Percentiles rank a stretch among this genome's conserved stretches.
These are phyloP conservation scores for Penicillium vulpinum DNA, from an alignment of 2,329 filamentous ascomycete species.

Conservation along the genomic window DNA sequence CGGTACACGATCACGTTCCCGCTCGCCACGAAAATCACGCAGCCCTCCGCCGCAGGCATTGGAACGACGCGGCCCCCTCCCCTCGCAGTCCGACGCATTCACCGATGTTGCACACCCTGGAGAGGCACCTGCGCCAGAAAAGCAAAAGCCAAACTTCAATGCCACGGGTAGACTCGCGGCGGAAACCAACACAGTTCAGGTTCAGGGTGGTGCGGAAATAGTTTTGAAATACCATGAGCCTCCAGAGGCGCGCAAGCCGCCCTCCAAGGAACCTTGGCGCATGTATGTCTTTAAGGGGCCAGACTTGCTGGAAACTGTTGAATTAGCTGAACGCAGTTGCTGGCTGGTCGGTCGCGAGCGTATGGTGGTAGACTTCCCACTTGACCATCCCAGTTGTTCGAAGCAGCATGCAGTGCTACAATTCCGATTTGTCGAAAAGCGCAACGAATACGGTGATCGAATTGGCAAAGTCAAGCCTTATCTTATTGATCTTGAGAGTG, in stretches of 20 bases:
- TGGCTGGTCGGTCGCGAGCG: slow-evolving; percentile 86
- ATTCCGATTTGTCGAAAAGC: slow-evolving; percentile 80
- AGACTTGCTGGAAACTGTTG: slow-evolving; percentile 78
- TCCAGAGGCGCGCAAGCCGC: slow-evolving; percentile 83
- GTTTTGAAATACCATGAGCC: slow-evolving; percentile 96
- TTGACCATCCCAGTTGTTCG: slow-evolving; percentile 89
- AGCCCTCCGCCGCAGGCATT: slow-evolving; percentile 28
- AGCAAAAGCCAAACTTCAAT: slow-evolving; percentile 85
- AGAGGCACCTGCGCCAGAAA: slow-evolving; percentile 34
- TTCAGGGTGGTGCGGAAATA: slow-evolving; percentile 59
- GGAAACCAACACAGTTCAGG: slow-evolving; percentile 76
- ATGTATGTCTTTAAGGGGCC: slow-evolving; percentile 88
- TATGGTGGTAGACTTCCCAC: slow-evolving; percentile 75
- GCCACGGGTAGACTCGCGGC: slow-evolving; percentile 80
- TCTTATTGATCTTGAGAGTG: slow-evolving; percentile 88
- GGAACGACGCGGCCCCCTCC: slow-evolving; percentile 45
- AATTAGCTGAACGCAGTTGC: slow-evolving; percentile 74
- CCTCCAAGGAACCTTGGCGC: slow-evolving; percentile 76
- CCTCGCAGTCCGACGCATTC: slow-evolving; percentile 50
- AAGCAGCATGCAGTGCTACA: slow-evolving; percentile 96
- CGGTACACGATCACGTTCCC: slow-evolving; percentile 25
- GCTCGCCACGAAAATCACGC: slow-evolving; percentile 30
- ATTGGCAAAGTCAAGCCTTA: slow-evolving; percentile 80
- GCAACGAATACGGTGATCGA: slow-evolving; percentile 83
- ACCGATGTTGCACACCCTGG: slow-evolving; percentile 30